Conservation (phyloP, 2,329 filamentous ascomycete species). For the Monilinia fructigena region DNA sequence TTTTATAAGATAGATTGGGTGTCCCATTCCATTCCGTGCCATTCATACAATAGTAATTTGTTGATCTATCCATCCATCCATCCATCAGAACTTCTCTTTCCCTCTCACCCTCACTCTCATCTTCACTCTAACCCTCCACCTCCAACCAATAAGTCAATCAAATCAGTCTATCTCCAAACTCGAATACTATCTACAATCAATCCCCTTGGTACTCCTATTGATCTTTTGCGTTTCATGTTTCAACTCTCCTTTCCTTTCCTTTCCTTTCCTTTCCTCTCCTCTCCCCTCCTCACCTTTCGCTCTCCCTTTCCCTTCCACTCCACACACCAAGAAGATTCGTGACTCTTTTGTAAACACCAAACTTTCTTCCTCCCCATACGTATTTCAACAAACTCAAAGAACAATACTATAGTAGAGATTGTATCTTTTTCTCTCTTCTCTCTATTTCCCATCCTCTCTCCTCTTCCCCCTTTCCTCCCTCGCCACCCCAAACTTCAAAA, state of each 20-base stretch:
- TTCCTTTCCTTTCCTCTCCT: too few species aligned
- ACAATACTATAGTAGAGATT: slow-evolving; percentile 7
- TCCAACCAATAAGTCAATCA: neutral
- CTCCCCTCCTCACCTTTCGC: too few species aligned
- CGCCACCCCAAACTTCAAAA: neutral
- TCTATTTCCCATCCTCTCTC: too few species aligned
- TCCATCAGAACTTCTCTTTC: neutral
- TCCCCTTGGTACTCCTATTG: neutral
- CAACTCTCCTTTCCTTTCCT: neutral
- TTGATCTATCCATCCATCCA: neutral
- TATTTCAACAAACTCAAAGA: neutral
- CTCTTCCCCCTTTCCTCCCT: neutral
- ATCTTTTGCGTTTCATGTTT: too few species aligned
- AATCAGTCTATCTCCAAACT: neutral
- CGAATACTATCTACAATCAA: neutral
- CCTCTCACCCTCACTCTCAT: neutral
- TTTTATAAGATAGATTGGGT: too few species aligned
- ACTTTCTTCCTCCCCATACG: neutral
- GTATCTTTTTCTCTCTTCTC: neutral
- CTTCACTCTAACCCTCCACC: neutral
- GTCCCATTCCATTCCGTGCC: neutral
- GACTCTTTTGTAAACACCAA: neutral
- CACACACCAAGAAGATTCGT: neutral
- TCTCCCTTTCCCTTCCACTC: too few species aligned
- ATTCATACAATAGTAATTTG: neutral